Evolutionary conservation across 345 rosid genomes (phyloP).

Genomic region (Hirschfeldia incana): DNA sequence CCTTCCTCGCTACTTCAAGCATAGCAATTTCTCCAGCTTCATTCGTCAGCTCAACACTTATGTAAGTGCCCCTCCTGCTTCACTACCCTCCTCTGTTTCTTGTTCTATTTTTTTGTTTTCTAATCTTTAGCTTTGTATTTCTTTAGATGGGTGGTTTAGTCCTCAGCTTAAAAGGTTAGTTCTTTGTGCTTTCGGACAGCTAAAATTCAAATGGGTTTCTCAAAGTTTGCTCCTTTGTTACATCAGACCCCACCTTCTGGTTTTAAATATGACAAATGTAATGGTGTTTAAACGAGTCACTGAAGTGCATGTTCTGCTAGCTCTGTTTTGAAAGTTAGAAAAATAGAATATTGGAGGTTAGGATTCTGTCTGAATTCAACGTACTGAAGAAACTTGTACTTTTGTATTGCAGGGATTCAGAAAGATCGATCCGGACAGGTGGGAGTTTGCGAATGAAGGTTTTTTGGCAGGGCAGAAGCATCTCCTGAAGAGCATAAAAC

Average conservation of each 20-base stretch:
- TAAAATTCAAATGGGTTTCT: not conserved
- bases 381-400: not conserved
- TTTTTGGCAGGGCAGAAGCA: constrained; percentile 85
- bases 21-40: constrained; percentile 73
- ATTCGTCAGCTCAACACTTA: constrained; percentile 81
- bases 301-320: not conserved
- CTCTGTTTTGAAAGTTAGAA: not conserved
- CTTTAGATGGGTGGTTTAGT: constrained; percentile 35
- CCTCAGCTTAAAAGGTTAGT: constrained; percentile 35
- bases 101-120: not conserved
- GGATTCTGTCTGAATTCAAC: not conserved
- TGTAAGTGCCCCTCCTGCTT: constrained; percentile 41
- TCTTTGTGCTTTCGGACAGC: constrained; percentile 16
- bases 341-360: not conserved
- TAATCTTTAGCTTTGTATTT: constrained; percentile 23
- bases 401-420: constrained; percentile 66
- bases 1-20: constrained; percentile 73
- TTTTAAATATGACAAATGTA: not conserved
- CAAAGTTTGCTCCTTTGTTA: not conserved
- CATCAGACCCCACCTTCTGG: not conserved
- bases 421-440: constrained; percentile 83
- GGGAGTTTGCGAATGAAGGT: constrained; percentile 94
- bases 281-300: not conserved
- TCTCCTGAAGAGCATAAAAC: constrained; percentile 70
- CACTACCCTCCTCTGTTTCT: not conserved